Evolutionary conservation across 331 rosid species (phyloP).

Genomic region (Saraca asoca): DNA sequence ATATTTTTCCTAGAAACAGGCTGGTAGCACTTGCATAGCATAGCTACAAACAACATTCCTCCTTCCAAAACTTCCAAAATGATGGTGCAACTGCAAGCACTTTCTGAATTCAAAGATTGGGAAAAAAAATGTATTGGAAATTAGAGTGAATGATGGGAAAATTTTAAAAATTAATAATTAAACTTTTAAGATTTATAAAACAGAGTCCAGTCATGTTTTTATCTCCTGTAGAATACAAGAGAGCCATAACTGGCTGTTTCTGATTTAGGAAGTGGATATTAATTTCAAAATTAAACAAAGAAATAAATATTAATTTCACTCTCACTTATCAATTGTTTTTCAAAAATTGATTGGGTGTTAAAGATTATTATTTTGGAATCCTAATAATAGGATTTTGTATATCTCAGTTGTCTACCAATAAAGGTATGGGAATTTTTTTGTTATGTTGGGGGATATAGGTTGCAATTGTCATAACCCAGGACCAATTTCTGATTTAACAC

Average conservation of each 20-base stretch:
- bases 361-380: not conserved
- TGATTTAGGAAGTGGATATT: not conserved
- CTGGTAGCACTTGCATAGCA: not conserved
- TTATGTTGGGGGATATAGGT: not conserved
- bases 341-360: not conserved
- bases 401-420: not conserved
- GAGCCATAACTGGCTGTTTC: too few relatives aligned
- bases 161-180: not conserved
- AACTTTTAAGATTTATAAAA: not conserved
- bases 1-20: not conserved
- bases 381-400: not conserved
- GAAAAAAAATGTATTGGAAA: too few relatives aligned
- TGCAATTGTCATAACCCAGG: not conserved
- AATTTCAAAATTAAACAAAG: too few relatives aligned
- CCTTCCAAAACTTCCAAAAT: not conserved
- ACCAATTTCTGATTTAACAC: not conserved
- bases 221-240: too few relatives aligned
- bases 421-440: not conserved
- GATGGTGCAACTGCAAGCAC: too few relatives aligned
- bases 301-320: not conserved
- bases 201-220: not conserved
- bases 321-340: not conserved
- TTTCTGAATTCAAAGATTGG: too few relatives aligned
- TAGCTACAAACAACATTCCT: not conserved
- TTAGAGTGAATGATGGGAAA: not conserved